Conservation (phyloP, 768 basidiomycete species). For the Auriscalpium orientale region DNA sequence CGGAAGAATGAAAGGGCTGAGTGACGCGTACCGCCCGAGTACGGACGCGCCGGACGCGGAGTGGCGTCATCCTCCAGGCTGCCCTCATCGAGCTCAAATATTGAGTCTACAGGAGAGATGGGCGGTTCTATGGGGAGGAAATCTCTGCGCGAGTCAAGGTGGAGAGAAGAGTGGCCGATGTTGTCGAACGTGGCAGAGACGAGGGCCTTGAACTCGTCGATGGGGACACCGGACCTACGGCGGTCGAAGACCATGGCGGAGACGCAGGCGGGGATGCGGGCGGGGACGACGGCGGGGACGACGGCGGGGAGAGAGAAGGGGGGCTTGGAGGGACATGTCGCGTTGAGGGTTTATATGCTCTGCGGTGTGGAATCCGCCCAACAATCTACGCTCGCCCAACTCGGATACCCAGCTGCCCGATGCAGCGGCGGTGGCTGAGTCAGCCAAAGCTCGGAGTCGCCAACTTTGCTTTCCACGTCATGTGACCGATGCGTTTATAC, state of each 20-base stretch:
- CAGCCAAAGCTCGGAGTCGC: too few species aligned
- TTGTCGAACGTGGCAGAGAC: conserved; percentile 12
- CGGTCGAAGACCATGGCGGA: neutral
- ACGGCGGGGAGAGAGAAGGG: too few species aligned
- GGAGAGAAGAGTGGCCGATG: conserved; percentile 6
- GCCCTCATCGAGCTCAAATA: neutral
- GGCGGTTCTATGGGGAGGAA: neutral
- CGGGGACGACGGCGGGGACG: neutral
- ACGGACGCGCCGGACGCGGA: neutral
- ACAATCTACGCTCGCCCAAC: too few species aligned
- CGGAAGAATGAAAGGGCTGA: neutral
- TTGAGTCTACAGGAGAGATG: neutral
- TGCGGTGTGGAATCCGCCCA: too few species aligned
- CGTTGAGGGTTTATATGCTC: too few species aligned
- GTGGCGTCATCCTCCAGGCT: neutral
- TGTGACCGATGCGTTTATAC: too few species aligned
- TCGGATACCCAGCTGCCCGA: too few species aligned
- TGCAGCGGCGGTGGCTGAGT: too few species aligned
- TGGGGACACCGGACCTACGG: neutral
- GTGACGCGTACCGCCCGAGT: neutral
- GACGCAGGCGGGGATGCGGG: neutral
- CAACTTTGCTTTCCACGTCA: too few species aligned
- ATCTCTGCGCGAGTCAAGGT: neutral
- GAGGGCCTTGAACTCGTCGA: conserved; percentile 12
- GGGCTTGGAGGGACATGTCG: too few species aligned